Conservation (phyloP, 192 early-diverging fungal genomes). For the Dimargaris xerosporica region DNA sequence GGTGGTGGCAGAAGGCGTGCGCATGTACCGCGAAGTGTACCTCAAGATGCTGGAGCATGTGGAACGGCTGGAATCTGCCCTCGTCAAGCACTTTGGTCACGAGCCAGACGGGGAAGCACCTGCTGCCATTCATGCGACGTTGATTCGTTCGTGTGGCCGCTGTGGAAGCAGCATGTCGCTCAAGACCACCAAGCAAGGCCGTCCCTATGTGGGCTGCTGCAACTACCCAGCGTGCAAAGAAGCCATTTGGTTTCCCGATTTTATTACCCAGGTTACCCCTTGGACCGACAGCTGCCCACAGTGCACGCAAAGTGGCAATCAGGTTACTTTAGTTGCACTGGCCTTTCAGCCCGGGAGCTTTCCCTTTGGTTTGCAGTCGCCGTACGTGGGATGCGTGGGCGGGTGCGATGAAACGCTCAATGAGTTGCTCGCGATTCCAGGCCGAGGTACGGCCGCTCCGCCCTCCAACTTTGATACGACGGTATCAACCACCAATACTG, state of each 20-base stretch:
- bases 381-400: slow-evolving; percentile 20
- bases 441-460: background rate
- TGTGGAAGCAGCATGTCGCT: slow-evolving; percentile 13
- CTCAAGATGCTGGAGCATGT: slow-evolving; percentile 28
- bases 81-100: slow-evolving; percentile 23
- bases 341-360: background rate
- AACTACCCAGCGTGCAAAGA: slow-evolving; percentile 30
- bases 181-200: slow-evolving; percentile 11
- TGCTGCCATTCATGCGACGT: slow-evolving; percentile 9
- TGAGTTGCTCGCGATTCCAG: slow-evolving; percentile 18
- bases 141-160: slow-evolving; percentile 16
- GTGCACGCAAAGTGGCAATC: background rate
- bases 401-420: slow-evolving; percentile 27
- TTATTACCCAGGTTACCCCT: background rate
- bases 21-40: slow-evolving; percentile 61
- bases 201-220: slow-evolving; percentile 27
- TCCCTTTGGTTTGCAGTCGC: background rate
- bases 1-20: slow-evolving; percentile 49
- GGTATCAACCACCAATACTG: background rate
- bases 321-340: background rate
- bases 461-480: background rate
- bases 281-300: background rate
- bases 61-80: slow-evolving; percentile 27
- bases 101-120: slow-evolving; percentile 1
- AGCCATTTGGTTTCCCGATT: slow-evolving; percentile 25